Evolutionary conservation across 768 basidiomycete genomes (phyloP).

Genomic region (Tricholoma sp.): DNA sequence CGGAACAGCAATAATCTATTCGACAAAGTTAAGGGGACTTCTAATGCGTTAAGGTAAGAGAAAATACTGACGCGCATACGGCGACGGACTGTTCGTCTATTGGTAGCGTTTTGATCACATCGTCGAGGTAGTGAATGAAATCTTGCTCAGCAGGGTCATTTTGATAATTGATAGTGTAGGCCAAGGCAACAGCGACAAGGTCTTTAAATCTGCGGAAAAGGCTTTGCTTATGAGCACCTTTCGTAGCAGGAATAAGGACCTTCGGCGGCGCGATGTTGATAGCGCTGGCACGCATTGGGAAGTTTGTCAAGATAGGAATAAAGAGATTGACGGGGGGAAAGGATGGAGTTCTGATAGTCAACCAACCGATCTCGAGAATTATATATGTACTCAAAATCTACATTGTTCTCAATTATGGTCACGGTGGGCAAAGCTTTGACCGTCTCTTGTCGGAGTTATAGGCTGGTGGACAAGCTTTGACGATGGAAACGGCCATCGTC

Average conservation of each 20-base stretch:
- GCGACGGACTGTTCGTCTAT: not conserved
- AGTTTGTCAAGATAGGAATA: not conserved
- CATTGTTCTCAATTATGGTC: slow-evolving; percentile 3
- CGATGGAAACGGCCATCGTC: not conserved
- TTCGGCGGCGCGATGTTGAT: not conserved
- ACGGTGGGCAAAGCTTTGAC: slow-evolving; percentile 2
- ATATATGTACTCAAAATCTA: not conserved
- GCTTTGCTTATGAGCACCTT: not conserved
- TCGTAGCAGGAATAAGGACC: not conserved
- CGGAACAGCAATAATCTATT: not conserved
- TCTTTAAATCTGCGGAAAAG: slow-evolving; percentile 1
- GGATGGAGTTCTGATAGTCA: not conserved
- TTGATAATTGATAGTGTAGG: not conserved
- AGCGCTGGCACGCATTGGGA: not conserved
- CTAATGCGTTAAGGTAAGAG: not conserved
- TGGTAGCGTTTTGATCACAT: slow-evolving; percentile 3
- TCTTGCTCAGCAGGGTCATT: not conserved
- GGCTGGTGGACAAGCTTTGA: not conserved
- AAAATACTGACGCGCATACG: slow-evolving; percentile 1
- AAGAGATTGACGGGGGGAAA: not conserved
- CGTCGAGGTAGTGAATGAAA: slow-evolving; percentile 5
- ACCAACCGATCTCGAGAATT: not conserved
- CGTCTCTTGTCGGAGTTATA: slow-evolving; percentile 1
- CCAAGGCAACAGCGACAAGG: not conserved
- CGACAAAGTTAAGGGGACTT: not conserved